Base-by-base conservation (phyloP, 345 rosid genomes). In the Hibiscus syriacus region DNA sequence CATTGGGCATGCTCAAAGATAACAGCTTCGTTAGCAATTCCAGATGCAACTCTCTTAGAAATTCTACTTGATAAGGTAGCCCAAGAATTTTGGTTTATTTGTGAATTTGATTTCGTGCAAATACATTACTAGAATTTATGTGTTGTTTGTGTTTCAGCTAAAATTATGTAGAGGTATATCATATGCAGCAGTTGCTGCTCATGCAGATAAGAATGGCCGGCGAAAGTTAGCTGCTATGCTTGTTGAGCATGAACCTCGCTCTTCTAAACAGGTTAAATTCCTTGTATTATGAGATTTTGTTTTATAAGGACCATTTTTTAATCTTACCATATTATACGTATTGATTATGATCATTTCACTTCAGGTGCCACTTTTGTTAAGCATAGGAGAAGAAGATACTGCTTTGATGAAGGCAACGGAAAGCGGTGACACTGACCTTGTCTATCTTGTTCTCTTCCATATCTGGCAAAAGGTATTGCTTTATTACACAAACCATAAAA, bases 171-270 rank as follows among this genome's bases (percentile, higher is more conserved):
- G 76, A 83, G 92, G 91, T 72, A 87, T 94, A 81, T 91, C 99
- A 68, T 94, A 89, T 82, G 99, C 97, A 57, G 92, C 99, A 64
- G 99, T 94, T 76, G 99, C 99, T 71, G 89, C 99, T 72, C 99
- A 94, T 85, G 96, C 97, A 20, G 99, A 94, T 81, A 94, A 83
- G 80, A 87, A 80, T 76, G 95, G 90, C 49, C 87, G 96, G 55
- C 81, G 97, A 55, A 94, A 94, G 81, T 74, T 94, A 70, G 96
- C 99, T 71, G 97, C 97, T 70, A 86, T 94, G 97, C 97, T 94
- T 73, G 87, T 86, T 74, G 97, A 89, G 69, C 90, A 94, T 66
- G 99, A 94, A 73, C 97, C 99, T 49, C 96, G 95, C 68, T 84
- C 97, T 77, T 87, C 92, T 1, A 91, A 94, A 76, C 96, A 94